A percentile compares a stretch with the other conserved stretches of the same genome.
phyloP scores from a whole-genome alignment of 257 asterid species.

The Mentha longifolia region DNA sequence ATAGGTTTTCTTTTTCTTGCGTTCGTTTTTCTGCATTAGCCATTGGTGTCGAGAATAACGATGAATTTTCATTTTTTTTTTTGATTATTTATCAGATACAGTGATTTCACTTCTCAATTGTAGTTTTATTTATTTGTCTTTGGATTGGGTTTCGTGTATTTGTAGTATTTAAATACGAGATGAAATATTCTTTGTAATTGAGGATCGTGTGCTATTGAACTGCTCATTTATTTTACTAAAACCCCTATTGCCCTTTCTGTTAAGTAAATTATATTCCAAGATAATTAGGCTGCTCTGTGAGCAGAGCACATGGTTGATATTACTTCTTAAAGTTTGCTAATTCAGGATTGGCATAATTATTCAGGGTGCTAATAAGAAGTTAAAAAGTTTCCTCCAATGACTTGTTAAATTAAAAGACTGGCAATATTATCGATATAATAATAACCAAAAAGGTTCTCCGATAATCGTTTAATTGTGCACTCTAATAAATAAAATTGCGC shows the following conservation, averaged over 20 bases:
- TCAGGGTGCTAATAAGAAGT: no score
- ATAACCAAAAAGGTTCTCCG: no score
- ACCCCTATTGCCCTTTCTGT: not conserved
- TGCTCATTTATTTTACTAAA: not conserved
- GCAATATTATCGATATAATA: no score
- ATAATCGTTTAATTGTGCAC: no score
- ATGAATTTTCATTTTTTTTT: not conserved
- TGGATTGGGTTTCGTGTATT: not conserved
- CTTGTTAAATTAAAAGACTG: no score
- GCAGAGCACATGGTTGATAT: not conserved
- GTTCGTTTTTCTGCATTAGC: not conserved
- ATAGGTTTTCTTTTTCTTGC: constrained; percentile 27
- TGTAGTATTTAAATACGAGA: not conserved
- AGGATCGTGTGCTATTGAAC: not conserved
- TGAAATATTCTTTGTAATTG: not conserved
- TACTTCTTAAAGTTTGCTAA: not conserved
- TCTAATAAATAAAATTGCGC: no score
- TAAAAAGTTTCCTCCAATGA: no score
- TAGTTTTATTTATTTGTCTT: not conserved
- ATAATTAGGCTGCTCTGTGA: no score
- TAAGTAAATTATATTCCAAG: no score
- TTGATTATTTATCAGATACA: not conserved
- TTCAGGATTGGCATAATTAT: not conserved
- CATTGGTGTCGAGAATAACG: constrained; percentile 6
- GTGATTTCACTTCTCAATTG: not conserved